phyloP scores from a whole-genome alignment of 352 stramenopile species.

The Paralagenidium karlingii region DNA sequence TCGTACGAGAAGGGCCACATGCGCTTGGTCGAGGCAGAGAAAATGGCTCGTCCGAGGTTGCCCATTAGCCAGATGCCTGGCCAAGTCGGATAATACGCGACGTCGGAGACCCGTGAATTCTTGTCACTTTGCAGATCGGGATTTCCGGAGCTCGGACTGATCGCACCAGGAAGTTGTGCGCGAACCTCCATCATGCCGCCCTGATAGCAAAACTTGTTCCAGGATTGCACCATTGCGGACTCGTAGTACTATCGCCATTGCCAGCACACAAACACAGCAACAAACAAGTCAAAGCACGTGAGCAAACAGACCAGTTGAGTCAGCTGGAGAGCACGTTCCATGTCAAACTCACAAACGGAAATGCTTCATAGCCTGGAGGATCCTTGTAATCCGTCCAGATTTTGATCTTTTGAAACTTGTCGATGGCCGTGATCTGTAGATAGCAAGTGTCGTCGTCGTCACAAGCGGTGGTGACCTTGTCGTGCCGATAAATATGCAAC shows the following conservation, averaged over 20 bases:
- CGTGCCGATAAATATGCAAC: conserved; percentile 88
- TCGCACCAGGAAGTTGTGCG: conserved; percentile 73
- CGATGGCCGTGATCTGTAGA: conserved; percentile 36
- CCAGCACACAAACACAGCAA: not conserved
- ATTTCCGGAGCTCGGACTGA: conserved; percentile 24
- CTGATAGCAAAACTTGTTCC: conserved; percentile 93
- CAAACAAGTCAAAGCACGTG: not conserved
- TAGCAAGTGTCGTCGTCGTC: conserved; percentile 36
- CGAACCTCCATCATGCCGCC: conserved; percentile 83
- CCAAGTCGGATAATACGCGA: conserved; percentile 41
- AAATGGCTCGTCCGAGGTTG: conserved; percentile 76
- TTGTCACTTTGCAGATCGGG: conserved; percentile 18
- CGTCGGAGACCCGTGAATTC: conserved; percentile 3
- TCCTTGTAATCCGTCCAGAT: conserved; percentile 47
- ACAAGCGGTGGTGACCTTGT: conserved; percentile 55
- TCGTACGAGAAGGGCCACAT: conserved; percentile 89
- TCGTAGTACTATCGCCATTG: conserved; percentile 22
- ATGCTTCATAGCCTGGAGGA: conserved; percentile 27
- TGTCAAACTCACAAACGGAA: conserved; percentile 2
- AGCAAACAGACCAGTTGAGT: not conserved
- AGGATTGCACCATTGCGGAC: conserved; percentile 76
- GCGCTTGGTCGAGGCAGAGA: conserved; percentile 72
- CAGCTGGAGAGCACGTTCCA: not conserved
- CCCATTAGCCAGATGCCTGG: conserved; percentile 85
- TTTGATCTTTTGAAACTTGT: conserved; percentile 23